Evolutionary conservation across 805 yeast genomes (phyloP).

Genomic region (Cyberlindnera xishuangbannaensis): DNA sequence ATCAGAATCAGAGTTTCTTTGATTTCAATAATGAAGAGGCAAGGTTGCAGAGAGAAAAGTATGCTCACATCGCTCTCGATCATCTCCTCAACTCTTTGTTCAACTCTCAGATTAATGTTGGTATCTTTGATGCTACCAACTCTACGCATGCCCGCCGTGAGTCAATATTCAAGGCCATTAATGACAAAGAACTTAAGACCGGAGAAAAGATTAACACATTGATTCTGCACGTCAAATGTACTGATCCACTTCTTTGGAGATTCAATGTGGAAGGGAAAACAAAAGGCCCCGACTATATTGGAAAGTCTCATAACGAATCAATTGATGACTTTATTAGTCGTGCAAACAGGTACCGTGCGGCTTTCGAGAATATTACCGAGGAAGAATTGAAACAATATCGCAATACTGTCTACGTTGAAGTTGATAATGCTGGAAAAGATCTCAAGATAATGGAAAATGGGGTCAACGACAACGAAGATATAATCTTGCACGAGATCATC

Average conservation of each 20-base stretch:
- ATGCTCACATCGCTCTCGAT: conserved; percentile 47
- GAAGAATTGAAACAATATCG: conserved; percentile 25
- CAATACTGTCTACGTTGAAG: conserved; percentile 13
- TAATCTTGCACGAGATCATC: conserved; percentile 20
- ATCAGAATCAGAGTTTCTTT: conserved; percentile 35
- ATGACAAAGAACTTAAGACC: conserved; percentile 19
- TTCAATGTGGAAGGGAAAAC: conserved; percentile 64
- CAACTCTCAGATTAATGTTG: conserved; percentile 41
- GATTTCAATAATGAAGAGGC: conserved; percentile 39
- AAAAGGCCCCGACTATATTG: conserved; percentile 52
- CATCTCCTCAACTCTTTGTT: conserved; percentile 38
- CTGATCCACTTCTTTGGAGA: conserved; percentile 43
- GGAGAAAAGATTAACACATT: conserved; percentile 39
- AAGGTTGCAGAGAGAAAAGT: conserved; percentile 39
- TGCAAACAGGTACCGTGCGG: conserved; percentile 42
- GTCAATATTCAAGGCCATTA: conserved; percentile 16
- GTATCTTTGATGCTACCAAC: conserved; percentile 58
- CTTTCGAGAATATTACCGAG: conserved; percentile 32
- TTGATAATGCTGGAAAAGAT: conserved; percentile 20
- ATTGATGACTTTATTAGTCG: conserved; percentile 56
- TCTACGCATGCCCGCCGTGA: conserved; percentile 40
- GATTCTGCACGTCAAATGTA: conserved; percentile 55
- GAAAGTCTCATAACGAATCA: conserved; percentile 45
- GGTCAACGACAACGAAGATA: conserved; percentile 14
- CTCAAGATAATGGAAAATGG: conserved; percentile 22